A percentile compares a stretch with the other conserved stretches of the same genome.
These are phyloP conservation scores for Podospora pseudocomata DNA, from an alignment of 495 filamentous ascomycete genomes.

Conservation along the genomic window DNA sequence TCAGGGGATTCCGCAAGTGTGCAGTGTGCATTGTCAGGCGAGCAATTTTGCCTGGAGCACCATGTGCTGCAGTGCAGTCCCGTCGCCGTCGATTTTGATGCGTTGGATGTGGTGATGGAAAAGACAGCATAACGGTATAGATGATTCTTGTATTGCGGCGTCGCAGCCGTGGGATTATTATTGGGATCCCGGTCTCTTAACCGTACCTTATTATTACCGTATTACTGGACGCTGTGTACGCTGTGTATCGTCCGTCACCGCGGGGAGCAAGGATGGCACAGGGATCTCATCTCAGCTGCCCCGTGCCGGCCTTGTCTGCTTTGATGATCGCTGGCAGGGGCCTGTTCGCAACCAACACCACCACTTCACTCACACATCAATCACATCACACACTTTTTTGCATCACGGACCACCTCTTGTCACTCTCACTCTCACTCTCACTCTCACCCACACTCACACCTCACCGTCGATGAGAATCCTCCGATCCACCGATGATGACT, in stretches of 20 bases:
- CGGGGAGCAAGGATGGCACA: slow-evolving; percentile 6
- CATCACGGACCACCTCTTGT: slow-evolving; percentile 2
- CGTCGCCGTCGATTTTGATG: background rate
- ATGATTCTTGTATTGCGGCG: slow-evolving; percentile 8
- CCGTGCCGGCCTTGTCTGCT: slow-evolving; percentile 5
- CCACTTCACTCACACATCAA: background rate
- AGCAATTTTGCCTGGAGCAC: background rate
- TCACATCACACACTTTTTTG: slow-evolving; percentile 1
- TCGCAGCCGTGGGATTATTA: slow-evolving; percentile 4
- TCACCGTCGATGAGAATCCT: background rate
- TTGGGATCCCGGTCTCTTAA: slow-evolving; percentile 1
- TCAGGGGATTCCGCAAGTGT: background rate
- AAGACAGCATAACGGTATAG: slow-evolving; percentile 9
- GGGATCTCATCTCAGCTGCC: slow-evolving; percentile 10
- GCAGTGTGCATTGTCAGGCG: background rate
- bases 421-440: background rate
- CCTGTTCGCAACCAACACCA: background rate
- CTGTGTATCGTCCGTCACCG: background rate
- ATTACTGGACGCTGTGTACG: slow-evolving; percentile 2
- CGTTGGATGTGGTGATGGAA: background rate
- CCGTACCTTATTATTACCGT: background rate
- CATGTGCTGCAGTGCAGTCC: slow-evolving; percentile 1
- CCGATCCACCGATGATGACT: background rate
- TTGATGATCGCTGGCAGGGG: slow-evolving; percentile 12
- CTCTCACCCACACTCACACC: too few relatives aligned